Base-by-base conservation (phyloP, 1,139 yeast species). In the Hanseniaspora uvarum region DNA sequence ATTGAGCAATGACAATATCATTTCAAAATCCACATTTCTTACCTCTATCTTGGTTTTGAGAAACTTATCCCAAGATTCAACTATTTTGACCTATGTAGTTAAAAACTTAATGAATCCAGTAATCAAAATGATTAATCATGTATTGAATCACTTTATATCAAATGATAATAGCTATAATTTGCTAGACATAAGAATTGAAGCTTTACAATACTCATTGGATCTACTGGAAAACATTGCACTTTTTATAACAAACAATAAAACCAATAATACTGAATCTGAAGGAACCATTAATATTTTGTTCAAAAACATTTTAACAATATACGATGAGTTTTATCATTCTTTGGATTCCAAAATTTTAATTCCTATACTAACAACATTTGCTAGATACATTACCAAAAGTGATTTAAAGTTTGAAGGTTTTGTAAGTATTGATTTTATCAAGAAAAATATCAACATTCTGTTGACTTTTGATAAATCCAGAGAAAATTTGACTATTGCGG, bases 211-310 rank as follows among this genome's bases (percentile, higher is more conserved):
- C 65, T 72, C 82, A 28, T 69, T 88, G 54, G 98, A 92, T 65
- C 76, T 89, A 43, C 76, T 86, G 54, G 98, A 92, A 65, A 82
- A 92, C 2, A 77, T 88, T 47, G 81, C 92, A 6, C 84, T 95
- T 52, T 86, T 86, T 66, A 75, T 86, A 36, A 83, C 81, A 37
- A 73, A 76, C 46, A 76, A 76, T 18, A 46, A 52, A 24, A 44
- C 37, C 11, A 46, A 39, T 26, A 41, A 52, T 18, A 31, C 45
- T n/a, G 31, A 30, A 23, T 26, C 52, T 10, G 44, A 48, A 33
- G 53, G 48, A 4, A 45, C 45, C 58, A 78, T 79, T 60, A 89
- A 84, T 65, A 77, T 76, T 11, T 70, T 81, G 56, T 82, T 83
- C 65, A 68, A 75, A 53, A 68, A 73, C 10, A 43, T 50, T 12